Base-by-base conservation (phyloP, 2,329 filamentous ascomycete genomes). In the Cordyceps cicadae region DNA sequence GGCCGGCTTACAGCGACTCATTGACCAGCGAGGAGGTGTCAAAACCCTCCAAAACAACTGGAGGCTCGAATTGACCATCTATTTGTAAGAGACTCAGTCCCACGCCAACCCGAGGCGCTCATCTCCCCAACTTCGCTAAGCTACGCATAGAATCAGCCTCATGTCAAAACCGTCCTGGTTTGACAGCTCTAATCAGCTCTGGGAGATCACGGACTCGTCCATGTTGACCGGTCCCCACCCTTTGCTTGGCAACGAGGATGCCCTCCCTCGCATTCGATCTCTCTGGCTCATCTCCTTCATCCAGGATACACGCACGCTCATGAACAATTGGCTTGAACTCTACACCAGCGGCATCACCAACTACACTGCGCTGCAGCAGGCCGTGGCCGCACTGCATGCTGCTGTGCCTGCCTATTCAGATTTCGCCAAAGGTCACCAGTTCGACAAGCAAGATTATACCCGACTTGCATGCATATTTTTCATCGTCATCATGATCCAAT, bases 171-270 rank as follows among this genome's bases (percentile, higher is more conserved):
- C 49, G 3, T 54, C 50, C 21, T 60, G 57, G 57, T 54, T 60
- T 34, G 57, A 60, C 26, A 60, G 57, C 39, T 60, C 57, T 26
- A 60, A 60, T 48, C 37, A 54, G 24, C 34, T 60, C 21, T 60
- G 34, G 57, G 57, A 54, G 39, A 32, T 60, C 8, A 34, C 12
- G 39, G 50, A 53, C 37, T 37, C 57, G 11, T 51, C 49, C 29
- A 19, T 51, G 5, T 53, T 48, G 37, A 17, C 34, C 15, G 39
- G 39, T 32, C 46, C 45, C 14, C 48, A 24, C 12, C 34, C 29
- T 7, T 11, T 59, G 6, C 17, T 59, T 3, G 56, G 46, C 32
- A 45, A 8, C 32, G 3, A 59, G 14, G 56, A 59, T 17, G 49
- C 34, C 24, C 37, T 52, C 2, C 34, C 46, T 19, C 56, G 56